A percentile compares a stretch with the other conserved stretches of the same genome.
Conservation (phyloP, 352 stramenopile genomes). For the Phytophthora rubi region DNA sequence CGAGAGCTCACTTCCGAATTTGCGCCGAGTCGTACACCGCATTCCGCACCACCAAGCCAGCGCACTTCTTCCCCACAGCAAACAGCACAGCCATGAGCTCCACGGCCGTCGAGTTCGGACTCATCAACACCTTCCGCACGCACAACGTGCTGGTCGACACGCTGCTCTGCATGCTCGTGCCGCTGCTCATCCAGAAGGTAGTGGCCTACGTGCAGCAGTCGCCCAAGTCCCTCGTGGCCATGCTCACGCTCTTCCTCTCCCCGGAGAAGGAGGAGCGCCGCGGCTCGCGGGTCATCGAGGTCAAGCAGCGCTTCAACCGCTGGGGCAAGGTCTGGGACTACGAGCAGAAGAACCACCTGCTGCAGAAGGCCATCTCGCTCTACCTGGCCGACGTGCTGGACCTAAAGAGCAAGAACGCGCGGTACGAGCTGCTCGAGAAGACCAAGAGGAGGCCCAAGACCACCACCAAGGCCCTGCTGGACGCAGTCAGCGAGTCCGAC, state of each 20-base stretch:
- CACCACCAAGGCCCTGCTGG: slow-evolving; percentile 25
- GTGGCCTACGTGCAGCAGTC: slow-evolving; percentile 31
- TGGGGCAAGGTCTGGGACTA: slow-evolving; percentile 49
- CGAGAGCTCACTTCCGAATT: slow-evolving; percentile 20
- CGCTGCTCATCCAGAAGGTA: slow-evolving; percentile 54
- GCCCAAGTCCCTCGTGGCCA: slow-evolving; percentile 22
- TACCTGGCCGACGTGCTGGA: slow-evolving; percentile 51
- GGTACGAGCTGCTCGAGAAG: slow-evolving; percentile 62
- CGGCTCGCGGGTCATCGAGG: slow-evolving; percentile 46
- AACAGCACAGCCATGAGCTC: slow-evolving; percentile 36
- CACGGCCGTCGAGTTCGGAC: slow-evolving; percentile 51
- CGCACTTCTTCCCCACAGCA: background rate
- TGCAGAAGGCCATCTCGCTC: slow-evolving; percentile 62
- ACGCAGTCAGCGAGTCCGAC: slow-evolving; percentile 22
- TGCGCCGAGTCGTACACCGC: slow-evolving; percentile 13
- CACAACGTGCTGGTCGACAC: slow-evolving; percentile 59
- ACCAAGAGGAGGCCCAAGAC: slow-evolving; percentile 28
- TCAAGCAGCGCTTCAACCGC: slow-evolving; percentile 46
- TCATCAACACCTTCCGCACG: slow-evolving; percentile 64
- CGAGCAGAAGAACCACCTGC: slow-evolving; percentile 53
- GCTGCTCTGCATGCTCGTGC: slow-evolving; percentile 65
- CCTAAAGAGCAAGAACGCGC: slow-evolving; percentile 44
- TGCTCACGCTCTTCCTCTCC: slow-evolving; percentile 25
- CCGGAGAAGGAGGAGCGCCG: slow-evolving; percentile 15
- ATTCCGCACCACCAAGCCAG: background rate